Evolutionary conservation across 768 basidiomycete genomes (phyloP).

Genomic region (Lenzites betulinus): DNA sequence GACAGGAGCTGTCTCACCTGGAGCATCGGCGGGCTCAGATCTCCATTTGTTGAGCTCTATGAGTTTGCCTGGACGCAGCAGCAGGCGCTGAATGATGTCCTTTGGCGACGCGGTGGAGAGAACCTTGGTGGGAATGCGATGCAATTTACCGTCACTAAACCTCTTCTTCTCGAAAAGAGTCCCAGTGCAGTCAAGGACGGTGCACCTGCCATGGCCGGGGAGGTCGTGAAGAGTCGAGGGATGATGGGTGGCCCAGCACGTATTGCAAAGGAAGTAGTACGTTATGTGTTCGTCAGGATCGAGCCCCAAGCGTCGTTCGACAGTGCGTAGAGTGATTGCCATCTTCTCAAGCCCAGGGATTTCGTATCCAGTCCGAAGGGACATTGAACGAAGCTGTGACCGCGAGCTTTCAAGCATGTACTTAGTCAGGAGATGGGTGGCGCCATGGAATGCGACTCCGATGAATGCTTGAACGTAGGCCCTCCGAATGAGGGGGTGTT

Average conservation of each 20-base stretch:
- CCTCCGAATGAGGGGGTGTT: neutral
- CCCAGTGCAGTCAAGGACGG: neutral
- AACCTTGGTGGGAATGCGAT: neutral
- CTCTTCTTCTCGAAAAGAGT: neutral
- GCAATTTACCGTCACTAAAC: neutral
- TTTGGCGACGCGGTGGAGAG: neutral
- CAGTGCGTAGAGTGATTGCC: neutral
- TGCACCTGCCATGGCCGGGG: slow-evolving; percentile 6
- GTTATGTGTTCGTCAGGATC: slow-evolving; percentile 2
- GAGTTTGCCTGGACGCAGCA: neutral
- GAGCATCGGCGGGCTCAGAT: neutral
- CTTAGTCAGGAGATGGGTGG: neutral
- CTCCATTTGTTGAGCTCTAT: neutral
- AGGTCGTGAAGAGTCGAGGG: slow-evolving; percentile 21
- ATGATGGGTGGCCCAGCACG: neutral
- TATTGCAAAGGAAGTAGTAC: neutral
- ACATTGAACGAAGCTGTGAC: neutral
- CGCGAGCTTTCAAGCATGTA: neutral
- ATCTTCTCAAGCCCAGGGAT: slow-evolving; percentile 1
- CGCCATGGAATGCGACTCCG: neutral
- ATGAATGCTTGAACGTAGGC: neutral
- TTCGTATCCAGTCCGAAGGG: neutral
- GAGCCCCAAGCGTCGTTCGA: neutral
- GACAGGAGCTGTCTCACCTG: neutral
- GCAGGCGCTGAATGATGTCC: neutral